Evolutionary conservation across 2,329 filamentous ascomycete genomes (phyloP), one percentile per base, ranked within the genome.

Genomic region (Plenodomus lindquistii): DNA sequence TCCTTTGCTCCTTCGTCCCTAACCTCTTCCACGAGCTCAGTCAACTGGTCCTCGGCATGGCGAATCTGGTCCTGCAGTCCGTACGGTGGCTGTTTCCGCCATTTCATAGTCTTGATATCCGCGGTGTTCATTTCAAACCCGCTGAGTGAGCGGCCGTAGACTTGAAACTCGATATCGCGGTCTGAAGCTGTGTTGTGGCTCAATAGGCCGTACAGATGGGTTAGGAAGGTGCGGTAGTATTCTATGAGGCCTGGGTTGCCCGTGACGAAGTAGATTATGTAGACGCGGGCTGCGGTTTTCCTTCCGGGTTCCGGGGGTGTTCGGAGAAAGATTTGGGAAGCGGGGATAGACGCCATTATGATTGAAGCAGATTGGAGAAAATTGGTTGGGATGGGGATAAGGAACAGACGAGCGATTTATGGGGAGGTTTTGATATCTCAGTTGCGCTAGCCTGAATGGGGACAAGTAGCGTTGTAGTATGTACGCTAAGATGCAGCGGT

Each of bases 161-260:
- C 63, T 39, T 73, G 61, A 53, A 71, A 67, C n/a, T 60, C 55
- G 4, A 62, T 39, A 44, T 44, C 34, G 16, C 55, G 50, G 21
- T 54, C 45, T 2, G 50, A 49, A 1, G 59, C 57, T 2, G 57
- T 60, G 38, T 62, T 37, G n/a, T 51, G 58, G 10, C 80, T 74
- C 11, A 90, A 73, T 11, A 83, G 71, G 0, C 71, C 66, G 38
- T 83, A 77, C 2, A 91, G 73, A 13, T 79, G 75, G 0, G 75
- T 75, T 10, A 91, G 76, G 69, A 91, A 93, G 31, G 81, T 78
- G 48, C 73, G 75, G 71, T 93, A 93, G 77, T 89, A 93, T 46
- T 80, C 82, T 42, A 91, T 81, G 16, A 91, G 77, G 4, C 89
- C 89, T 4, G 89, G 89, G 57, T 93, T 93, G 17, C 89, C 89